These are phyloP conservation scores for Hericium rajendrae DNA, from an alignment of 768 basidiomycete genomes.

Conservation along the genomic window DNA sequence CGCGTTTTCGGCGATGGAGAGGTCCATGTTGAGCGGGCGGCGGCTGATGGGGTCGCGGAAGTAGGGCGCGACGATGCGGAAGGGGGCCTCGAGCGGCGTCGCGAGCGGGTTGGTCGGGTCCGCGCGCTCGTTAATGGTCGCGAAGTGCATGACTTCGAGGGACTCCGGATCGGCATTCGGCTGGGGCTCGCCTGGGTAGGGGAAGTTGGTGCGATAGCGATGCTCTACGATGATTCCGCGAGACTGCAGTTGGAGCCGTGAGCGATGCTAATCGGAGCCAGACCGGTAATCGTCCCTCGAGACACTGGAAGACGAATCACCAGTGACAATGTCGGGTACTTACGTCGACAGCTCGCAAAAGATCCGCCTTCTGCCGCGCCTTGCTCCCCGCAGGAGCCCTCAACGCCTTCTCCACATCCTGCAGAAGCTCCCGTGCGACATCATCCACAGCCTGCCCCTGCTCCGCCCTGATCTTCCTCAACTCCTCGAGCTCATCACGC, in stretches of 20 bases:
- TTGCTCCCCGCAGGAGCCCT: background rate
- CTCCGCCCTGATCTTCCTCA: background rate
- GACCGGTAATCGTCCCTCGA: too few relatives aligned
- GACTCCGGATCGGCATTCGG: background rate
- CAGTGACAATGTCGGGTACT: too few relatives aligned
- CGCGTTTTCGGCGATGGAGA: background rate
- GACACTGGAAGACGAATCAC: too few relatives aligned
- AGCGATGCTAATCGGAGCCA: too few relatives aligned
- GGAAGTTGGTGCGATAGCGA: background rate
- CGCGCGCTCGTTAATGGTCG: background rate
- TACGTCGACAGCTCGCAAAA: background rate
- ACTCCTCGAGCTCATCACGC: background rate
- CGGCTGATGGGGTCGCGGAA: background rate
- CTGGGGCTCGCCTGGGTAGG: background rate
- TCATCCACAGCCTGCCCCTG: background rate
- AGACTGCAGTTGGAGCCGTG: background rate
- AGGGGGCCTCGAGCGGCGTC: background rate
- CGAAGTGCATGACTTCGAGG: background rate
- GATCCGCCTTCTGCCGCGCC: background rate
- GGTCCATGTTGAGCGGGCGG: background rate
- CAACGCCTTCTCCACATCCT: background rate
- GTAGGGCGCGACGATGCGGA: background rate
- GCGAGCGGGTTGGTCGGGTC: background rate
- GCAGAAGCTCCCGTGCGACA: background rate
- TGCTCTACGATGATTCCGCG: background rate